Base-by-base conservation (phyloP, 305 asterid genomes). In the Solanum aculeatissimum region DNA sequence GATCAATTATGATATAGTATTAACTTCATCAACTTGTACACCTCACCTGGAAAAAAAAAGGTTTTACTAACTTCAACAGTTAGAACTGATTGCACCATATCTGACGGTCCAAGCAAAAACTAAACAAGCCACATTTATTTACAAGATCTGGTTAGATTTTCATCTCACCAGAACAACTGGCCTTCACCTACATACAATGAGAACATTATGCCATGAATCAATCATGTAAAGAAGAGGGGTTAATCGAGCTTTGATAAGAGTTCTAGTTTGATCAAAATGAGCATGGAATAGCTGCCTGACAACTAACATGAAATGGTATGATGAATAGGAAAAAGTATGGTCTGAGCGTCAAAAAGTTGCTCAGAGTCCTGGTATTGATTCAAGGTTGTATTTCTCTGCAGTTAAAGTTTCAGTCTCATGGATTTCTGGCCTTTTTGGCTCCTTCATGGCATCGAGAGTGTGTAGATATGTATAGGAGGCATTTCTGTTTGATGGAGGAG, bases 331-430 rank as follows among this genome's bases (percentile, higher is more conserved):
- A 53, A 57, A 15, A 25, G 16, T 45, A 58, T 58, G 81, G 83
- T 69, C 79, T 43, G 83, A 83, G 82, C 82, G 45, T 74, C 82
- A 75, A 75, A 82, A 84, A 32, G n/a, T 40, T 81, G 90, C 94
- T 95, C 97, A 97, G 69, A 95, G 98, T 69, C 99, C 99, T 63
- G 98, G 94, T 85, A 97, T 95, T 21, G 98, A 94, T 88, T 97
- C 99, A n/a, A 97, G 98, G 85, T 97, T 97, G 92, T 95, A 97
- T 83, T 88, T 92, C 87, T 91, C 91, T 43, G 94, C 88, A 55
- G 95, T 80, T 63, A 94, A 80, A 84, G 91, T 83, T 83, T 89
- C 94, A 40, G 86, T 74, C 83, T 91, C 95, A 53, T 83, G 89
- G 87, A 84, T 92, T 68, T 89, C 94, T 70, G 86, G 88, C 84